phyloP scores from a whole-genome alignment of 2,329 filamentous ascomycete species.

The Colletotrichum nymphaeae region DNA sequence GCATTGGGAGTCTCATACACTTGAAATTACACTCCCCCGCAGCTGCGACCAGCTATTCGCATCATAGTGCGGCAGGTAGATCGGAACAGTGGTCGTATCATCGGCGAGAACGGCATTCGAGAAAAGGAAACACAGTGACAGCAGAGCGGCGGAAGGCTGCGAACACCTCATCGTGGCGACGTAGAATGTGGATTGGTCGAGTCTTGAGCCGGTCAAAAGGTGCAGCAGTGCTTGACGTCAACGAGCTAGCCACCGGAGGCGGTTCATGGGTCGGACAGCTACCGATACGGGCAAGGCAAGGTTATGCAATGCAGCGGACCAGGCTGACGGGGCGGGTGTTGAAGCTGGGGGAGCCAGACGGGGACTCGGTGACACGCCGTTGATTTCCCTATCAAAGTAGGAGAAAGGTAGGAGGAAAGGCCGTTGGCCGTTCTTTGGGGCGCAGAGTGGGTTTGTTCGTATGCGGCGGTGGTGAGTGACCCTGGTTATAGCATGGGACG shows the following conservation, averaged over 20 bases:
- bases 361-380: neutral
- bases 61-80: slow-evolving; percentile 58
- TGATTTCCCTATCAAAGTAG: slow-evolving; percentile 1
- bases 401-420: slow-evolving; percentile 3
- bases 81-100: slow-evolving; percentile 52
- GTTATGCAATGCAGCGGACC: slow-evolving; percentile 15
- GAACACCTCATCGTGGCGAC: slow-evolving; percentile 28
- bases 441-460: slow-evolving; percentile 25
- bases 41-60: slow-evolving; percentile 55
- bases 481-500: neutral
- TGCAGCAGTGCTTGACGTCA: slow-evolving; percentile 1
- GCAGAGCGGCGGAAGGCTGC: slow-evolving; percentile 39
- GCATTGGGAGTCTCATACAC: slow-evolving; percentile 43
- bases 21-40: slow-evolving; percentile 58
- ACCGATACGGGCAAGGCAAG: neutral
- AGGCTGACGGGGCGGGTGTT: slow-evolving; percentile 8
- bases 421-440: neutral
- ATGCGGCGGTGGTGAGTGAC: slow-evolving; percentile 2
- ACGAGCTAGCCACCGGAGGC: neutral
- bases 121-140: slow-evolving; percentile 39
- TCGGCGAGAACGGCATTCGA: slow-evolving; percentile 29
- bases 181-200: neutral
- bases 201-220: neutral
- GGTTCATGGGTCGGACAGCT: slow-evolving; percentile 16
- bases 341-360: slow-evolving; percentile 8